Base-by-base conservation (phyloP, 768 basidiomycete species). In the Hypholoma fasciculare region DNA sequence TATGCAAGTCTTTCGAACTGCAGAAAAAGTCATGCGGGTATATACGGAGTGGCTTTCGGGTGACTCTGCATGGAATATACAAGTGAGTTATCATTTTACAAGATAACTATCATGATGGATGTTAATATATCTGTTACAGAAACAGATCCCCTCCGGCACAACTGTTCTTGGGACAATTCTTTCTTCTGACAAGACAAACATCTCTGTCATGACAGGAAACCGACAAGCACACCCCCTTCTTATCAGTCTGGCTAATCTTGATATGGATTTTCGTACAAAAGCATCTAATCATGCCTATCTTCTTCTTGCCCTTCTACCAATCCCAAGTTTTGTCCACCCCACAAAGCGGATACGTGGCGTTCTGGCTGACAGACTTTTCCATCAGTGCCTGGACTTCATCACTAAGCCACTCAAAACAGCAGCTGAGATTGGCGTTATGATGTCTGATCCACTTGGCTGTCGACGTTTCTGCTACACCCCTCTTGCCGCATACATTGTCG, bases 131-230 rank as follows among this genome's bases (percentile, higher is more conserved):
- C 27, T 43, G 42, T 19, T n/a, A 38, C n/a, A 69, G 65, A 42
- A 54, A 16, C 38, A 49, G 14, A 49, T 73, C 17, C 68, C 64
- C 6, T 2, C 37, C 1, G 67, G 67, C 4, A 57, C 61, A 0
- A 72, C 70, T 0, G 57, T 73, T 12, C 39, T 73, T 6, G 68
- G 71, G 2, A 57, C 65, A 3, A 63, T 74, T 20, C 52, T 63
- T 1, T 64, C 67, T 3, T 70, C 69, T 1, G 69, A 74, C 58
- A 74, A 75, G 56, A 72, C 71, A 0, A 65, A 64, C 6, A 58
- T 74, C 16, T 65, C 70, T 0, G 52, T 60, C 17, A 65, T 66
- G 50, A 71, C 69, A 12, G 72, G 72, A 4, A 62, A 62, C 16
- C 66, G 66, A 23, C 61, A 63, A 7, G 72, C 68, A 51, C 69